Conservation (phyloP, 2,329 filamentous ascomycete genomes). For the Pyrenophora tritici-repentis region DNA sequence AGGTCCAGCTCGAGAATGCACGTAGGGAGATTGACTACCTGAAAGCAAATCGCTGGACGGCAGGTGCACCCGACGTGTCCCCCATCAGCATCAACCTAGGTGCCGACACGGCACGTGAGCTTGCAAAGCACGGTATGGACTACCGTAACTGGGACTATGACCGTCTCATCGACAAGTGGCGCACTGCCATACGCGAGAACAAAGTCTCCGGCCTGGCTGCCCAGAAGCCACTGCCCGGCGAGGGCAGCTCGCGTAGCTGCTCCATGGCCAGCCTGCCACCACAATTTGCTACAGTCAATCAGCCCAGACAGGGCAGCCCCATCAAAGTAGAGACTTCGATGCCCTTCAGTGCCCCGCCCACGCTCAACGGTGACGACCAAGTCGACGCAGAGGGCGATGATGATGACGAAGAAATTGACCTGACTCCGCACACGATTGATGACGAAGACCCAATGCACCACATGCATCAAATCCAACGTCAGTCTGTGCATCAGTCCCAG, state of each 20-base stretch:
- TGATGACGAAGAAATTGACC: conserved; percentile 41
- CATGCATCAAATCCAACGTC: conserved; percentile 14
- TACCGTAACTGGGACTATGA: conserved; percentile 50
- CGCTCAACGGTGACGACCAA: conserved; percentile 39
- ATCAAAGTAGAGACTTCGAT: conserved; percentile 28
- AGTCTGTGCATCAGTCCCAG: conserved; percentile 15
- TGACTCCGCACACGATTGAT: conserved; percentile 35
- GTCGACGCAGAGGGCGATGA: conserved; percentile 46
- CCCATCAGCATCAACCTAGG: conserved; percentile 47
- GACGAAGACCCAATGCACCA: conserved; percentile 28
- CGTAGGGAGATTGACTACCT: conserved; percentile 51
- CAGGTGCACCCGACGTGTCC: conserved; percentile 33
- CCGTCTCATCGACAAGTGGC: conserved; percentile 49
- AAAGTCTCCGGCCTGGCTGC: conserved; percentile 41
- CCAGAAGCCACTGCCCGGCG: conserved; percentile 41
- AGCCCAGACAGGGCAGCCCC: conserved; percentile 21
- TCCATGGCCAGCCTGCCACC: conserved; percentile 40
- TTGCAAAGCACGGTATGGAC: conserved; percentile 45
- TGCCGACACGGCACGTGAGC: conserved; percentile 46
- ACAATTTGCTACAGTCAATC: conserved; percentile 28
- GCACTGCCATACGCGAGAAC: conserved; percentile 41
- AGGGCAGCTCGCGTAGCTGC: conserved; percentile 26
- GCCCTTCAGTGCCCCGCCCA: conserved; percentile 41
- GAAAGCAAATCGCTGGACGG: conserved; percentile 36
- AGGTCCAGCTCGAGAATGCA: conserved; percentile 47